phyloP scores from a whole-genome alignment of 2,329 filamentous ascomycete genomes.

The Zarea fungicola region DNA sequence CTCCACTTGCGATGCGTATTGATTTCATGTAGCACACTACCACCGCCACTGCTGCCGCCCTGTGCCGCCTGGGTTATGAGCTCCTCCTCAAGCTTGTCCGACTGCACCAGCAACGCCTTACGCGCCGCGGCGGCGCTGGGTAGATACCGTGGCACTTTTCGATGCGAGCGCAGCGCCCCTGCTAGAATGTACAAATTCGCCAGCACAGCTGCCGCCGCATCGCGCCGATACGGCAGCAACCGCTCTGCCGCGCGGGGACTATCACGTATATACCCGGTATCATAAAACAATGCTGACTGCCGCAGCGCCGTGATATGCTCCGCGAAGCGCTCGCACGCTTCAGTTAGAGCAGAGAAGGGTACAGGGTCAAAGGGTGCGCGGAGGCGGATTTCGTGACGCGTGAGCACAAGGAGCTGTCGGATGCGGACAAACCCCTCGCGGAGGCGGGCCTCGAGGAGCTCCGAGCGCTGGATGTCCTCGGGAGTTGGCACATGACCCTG shows the following conservation, averaged over 20 bases:
- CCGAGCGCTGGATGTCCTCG: slow-evolving; percentile 47
- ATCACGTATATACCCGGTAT: slow-evolving; percentile 46
- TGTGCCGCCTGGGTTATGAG: slow-evolving; percentile 19
- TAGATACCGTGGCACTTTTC: slow-evolving; percentile 49
- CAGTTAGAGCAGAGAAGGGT: slow-evolving; percentile 51
- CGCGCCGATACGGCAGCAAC: slow-evolving; percentile 46
- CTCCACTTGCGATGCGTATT: slow-evolving; percentile 43
- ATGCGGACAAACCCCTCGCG: slow-evolving; percentile 56
- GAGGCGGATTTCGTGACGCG: slow-evolving; percentile 54
- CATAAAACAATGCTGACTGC: slow-evolving; percentile 53
- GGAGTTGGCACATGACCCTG: slow-evolving; percentile 45
- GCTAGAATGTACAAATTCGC: slow-evolving; percentile 55
- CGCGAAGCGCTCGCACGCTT: slow-evolving; percentile 53
- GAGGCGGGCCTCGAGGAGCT: slow-evolving; percentile 54
- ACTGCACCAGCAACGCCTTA: slow-evolving; percentile 46
- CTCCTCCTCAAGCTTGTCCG: slow-evolving; percentile 40
- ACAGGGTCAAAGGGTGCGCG: slow-evolving; percentile 52
- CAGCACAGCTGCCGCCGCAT: slow-evolving; percentile 52
- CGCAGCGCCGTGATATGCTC: slow-evolving; percentile 54
- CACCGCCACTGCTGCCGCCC: slow-evolving; percentile 7
- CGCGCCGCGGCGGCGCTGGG: slow-evolving; percentile 50
- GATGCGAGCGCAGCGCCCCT: slow-evolving; percentile 46
- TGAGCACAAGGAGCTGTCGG: slow-evolving; percentile 50
- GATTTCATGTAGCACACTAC: slow-evolving; percentile 19
- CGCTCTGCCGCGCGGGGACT: slow-evolving; percentile 43